phyloP scores from a whole-genome alignment of 148 eudicot genomes.

The Camellia sinensis region DNA sequence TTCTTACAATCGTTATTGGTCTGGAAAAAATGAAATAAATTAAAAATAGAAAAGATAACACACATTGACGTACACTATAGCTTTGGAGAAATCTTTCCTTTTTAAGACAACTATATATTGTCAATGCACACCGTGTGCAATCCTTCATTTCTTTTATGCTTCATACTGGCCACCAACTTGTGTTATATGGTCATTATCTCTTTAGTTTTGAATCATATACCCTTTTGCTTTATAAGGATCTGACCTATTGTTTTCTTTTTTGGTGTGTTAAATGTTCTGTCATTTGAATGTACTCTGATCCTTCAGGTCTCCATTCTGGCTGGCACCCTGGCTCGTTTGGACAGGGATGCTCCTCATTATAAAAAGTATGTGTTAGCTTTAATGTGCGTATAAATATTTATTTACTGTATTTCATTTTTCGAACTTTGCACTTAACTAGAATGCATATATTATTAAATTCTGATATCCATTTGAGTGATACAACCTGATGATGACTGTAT shows the following conservation, averaged over 20 bases:
- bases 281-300: slow-evolving; percentile 17
- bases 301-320: slow-evolving; percentile 95
- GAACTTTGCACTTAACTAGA: background rate
- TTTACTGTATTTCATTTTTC: background rate
- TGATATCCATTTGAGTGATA: background rate
- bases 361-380: slow-evolving; percentile 63
- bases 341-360: slow-evolving; percentile 98
- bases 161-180: background rate
- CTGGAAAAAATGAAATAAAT: background rate
- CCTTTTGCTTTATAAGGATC: background rate
- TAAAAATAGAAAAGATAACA: background rate
- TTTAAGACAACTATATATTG: background rate
- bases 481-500: too few relatives aligned
- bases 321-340: slow-evolving; percentile 96
- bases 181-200: background rate
- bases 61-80: background rate
- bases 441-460: background rate
- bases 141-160: too few relatives aligned
- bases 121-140: background rate
- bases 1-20: background rate
- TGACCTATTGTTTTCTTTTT: too few relatives aligned
- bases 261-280: background rate
- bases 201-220: background rate
- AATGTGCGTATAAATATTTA: background rate
- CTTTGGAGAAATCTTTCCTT: background rate